Base-by-base conservation (phyloP, 345 rosid genomes). In the Eucalyptus sp. region DNA sequence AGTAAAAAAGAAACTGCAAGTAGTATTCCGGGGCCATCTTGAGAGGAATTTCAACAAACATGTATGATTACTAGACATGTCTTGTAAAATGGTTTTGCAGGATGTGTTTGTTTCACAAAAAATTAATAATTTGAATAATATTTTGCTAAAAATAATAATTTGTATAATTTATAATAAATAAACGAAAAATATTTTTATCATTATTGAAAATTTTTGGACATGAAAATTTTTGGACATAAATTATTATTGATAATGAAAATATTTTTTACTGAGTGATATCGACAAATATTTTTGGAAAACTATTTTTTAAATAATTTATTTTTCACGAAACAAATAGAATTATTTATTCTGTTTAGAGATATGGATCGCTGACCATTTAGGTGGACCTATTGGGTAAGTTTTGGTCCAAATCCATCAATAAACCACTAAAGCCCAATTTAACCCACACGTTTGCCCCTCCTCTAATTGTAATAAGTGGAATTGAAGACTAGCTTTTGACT, bases 11-110 rank as follows among this genome's bases (percentile, higher is more conserved):
- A 56, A 56, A 56, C 29, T 0, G 29, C 62, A 56, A 56, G 62
- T 24, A 1, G 29, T 24, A 56, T 56, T 0, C 58, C 6, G 12
- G 62, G 62, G 0, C 62, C 62, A 56, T 56, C 3, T 56, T 8
- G 12, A 8, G 44, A 16, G 25, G 44, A 68, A 33, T 33, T 68
- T 68, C 81, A 68, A 17, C 22, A 17, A 41, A 33, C 6, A 9
- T 8, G 12, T 68, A 68, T 68, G 44, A 17, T 5, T 8, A 33
- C 24, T 17, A 17, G 44, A 9, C 44, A 18, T 7, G 24, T 52
- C 58, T 52, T 18, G 58, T 52, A 18, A 52, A 52, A 18, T 52
- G 0, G 58, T 52, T 52, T 52, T 18, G 58, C 18, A 18, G 58
- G 10, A 52, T 52, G 25, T 7, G 58, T 52, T 52, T 18, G 2